These are phyloP conservation scores for Chytriomyces hyalinus DNA, from an alignment of 192 early-diverging fungal genomes.

Conservation along the genomic window DNA sequence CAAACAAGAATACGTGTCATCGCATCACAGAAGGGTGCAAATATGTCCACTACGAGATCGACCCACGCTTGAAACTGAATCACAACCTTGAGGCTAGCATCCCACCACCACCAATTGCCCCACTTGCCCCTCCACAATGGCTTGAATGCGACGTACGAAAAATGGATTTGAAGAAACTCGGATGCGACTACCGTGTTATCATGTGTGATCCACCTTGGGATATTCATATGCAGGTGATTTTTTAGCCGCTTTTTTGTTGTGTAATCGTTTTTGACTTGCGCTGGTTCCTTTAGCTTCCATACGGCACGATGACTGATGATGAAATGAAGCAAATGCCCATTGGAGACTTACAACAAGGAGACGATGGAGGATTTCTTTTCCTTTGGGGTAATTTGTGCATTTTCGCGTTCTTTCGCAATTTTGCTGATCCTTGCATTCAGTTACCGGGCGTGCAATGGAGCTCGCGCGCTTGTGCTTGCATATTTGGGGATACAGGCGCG, in stretches of 20 bases:
- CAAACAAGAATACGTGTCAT: constrained; percentile 64
- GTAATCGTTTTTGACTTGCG: not conserved
- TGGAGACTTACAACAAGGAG: constrained; percentile 52
- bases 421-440: constrained; percentile 8
- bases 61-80: constrained; percentile 31
- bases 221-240: constrained; percentile 60
- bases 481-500: constrained; percentile 48
- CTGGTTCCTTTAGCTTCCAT: constrained; percentile 45
- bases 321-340: constrained; percentile 65
- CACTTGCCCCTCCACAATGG: constrained; percentile 66
- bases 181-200: constrained; percentile 62
- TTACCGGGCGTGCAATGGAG: constrained; percentile 71
- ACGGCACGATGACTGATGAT: constrained; percentile 70
- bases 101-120: constrained; percentile 31
- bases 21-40: constrained; percentile 62
- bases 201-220: constrained; percentile 72
- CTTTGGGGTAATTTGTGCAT: constrained; percentile 48
- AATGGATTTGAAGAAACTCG: constrained; percentile 58
- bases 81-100: constrained; percentile 17
- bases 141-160: constrained; percentile 65
- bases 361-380: constrained; percentile 55
- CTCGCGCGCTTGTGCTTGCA: constrained; percentile 48
- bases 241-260: constrained; percentile 4
- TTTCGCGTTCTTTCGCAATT: not conserved
- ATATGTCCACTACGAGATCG: constrained; percentile 68